These are phyloP conservation scores for Ceratocystis ficicola DNA, from an alignment of 2,329 filamentous ascomycete species.

Conservation along the genomic window DNA sequence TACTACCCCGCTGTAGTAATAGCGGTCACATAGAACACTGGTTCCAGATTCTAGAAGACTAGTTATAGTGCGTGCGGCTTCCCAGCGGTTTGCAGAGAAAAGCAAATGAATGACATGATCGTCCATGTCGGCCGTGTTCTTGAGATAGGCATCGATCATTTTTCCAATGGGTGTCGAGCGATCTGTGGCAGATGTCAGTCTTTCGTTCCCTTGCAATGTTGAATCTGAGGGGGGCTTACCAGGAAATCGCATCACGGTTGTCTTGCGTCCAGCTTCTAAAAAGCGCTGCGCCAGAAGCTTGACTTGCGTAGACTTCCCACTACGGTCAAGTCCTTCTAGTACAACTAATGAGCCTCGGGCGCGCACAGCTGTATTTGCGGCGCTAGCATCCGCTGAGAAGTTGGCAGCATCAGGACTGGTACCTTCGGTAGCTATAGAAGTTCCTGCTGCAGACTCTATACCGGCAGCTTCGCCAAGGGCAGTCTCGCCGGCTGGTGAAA, in stretches of 20 bases:
- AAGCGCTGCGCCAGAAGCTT: slow-evolving; percentile 49
- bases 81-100: slow-evolving; percentile 88
- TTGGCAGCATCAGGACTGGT: neutral
- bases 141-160: slow-evolving; percentile 76
- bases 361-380: slow-evolving; percentile 18
- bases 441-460: neutral
- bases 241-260: slow-evolving; percentile 46
- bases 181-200: slow-evolving; percentile 38
- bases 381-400: slow-evolving; percentile 1
- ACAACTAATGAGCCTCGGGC: slow-evolving; percentile 62
- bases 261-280: slow-evolving; percentile 37
- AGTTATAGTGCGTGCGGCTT: slow-evolving; percentile 44
- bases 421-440: neutral
- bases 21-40: slow-evolving; percentile 77
- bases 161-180: slow-evolving; percentile 72
- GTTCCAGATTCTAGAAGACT: slow-evolving; percentile 49
- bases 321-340: slow-evolving; percentile 78
- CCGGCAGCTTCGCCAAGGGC: neutral
- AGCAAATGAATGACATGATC: slow-evolving; percentile 84
- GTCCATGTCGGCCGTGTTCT: slow-evolving; percentile 57
- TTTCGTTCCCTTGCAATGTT: neutral
- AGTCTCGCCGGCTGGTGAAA: neutral
- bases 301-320: slow-evolving; percentile 87
- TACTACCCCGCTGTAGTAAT: slow-evolving; percentile 88
- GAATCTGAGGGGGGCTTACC: slow-evolving; percentile 32